Evolutionary conservation across 2,329 filamentous ascomycete genomes (phyloP), one percentile per base, ranked within the genome.

Genomic region (Beauveria sp.): DNA sequence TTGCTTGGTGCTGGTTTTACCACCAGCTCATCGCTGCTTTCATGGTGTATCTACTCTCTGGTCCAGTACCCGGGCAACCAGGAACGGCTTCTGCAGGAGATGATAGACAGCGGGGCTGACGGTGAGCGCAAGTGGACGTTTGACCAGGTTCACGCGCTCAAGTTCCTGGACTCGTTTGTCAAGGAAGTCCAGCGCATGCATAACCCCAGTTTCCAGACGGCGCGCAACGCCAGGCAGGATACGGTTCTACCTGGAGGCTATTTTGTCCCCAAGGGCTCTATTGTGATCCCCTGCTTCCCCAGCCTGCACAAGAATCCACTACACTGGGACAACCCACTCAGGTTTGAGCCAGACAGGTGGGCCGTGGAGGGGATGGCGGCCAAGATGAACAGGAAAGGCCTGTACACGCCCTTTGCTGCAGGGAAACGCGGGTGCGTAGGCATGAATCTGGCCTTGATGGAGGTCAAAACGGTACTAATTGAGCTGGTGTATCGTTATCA

Each of bases 371-470:
- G 52, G 6, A 24, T 43, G 0, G 70, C 74, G 46, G 79, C 81
- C 59, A 80, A 80, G 71, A 75, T 73, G 63, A 67, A 75, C n/a
- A 79, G 78, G 63, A 75, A 76, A 58, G 75, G 74, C 3, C 71
- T 78, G 0, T 86, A 84, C 66, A 73, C 80, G 7, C 83, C 83
- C 1, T 86, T 85, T 64, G 81, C 79, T 0, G 72, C 75, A 2
- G 83, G 83, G 0, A 77, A 74, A 1, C 72, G 83, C 3, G 77
- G 77, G 70, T 85, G 82, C 65, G 82, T 86, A 61, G 83, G 81
- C 0, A 84, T 83, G 74, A 85, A 83, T 70, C 83, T 84, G 66
- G 82, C 81, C 0, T 71, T 85, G 45, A 76, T 78, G 65, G 81
- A 85, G 70, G 74, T 83, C 58, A 84, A 84, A 73, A 74, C 82